Base-by-base conservation (phyloP, 2,329 filamentous ascomycete genomes). In the Karstenula rhodostoma region DNA sequence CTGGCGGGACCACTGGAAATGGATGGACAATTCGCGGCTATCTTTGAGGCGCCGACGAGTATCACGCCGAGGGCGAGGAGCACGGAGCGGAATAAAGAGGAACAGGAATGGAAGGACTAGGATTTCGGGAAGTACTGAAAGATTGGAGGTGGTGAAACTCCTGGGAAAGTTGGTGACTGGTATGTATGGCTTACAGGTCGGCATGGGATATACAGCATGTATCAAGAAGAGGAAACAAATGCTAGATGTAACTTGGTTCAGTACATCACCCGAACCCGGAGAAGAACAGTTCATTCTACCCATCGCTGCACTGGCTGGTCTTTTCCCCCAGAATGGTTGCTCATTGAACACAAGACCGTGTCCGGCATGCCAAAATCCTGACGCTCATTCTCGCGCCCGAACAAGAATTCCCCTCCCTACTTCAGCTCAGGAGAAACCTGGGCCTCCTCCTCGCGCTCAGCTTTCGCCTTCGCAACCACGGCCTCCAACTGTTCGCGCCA, bases 1-100 rank as follows among this genome's bases (percentile, higher is more conserved):
- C 35, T 73, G 23, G 63, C 50, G 15, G 65, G 56, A 51, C 64
- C 71, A 23, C 47, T 73, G 40, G 71, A 73, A 44, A 43, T 73
- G 43, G 71, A 73, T 44, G 68, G 67, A 3, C 53, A 58, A 33
- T 52, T 44, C 3, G 65, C 63, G 19, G 62, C 57, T 17, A 55
- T 70, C 13, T 59, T 66, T 6, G 70, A 73, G 59, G 52, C 69
- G 59, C 70, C 71, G 33, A 58, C 57, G 15, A 67, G 58, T 44
- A 56, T 70, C 32, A 72, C 69, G 43, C 69, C 68, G 15, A 60
- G 69, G 53, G 51, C 54, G 17, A 58, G 61, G 42, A 68, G 64
- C 59, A 27, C 54, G 35, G 69, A 69, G 60, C 51, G 60, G 50
- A 48, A 29, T 4, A 49, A 17, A 7, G 37, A 54, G 8, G 51